phyloP scores from a whole-genome alignment of 2,329 filamentous ascomycete species.

The Pyricularia sp. region DNA sequence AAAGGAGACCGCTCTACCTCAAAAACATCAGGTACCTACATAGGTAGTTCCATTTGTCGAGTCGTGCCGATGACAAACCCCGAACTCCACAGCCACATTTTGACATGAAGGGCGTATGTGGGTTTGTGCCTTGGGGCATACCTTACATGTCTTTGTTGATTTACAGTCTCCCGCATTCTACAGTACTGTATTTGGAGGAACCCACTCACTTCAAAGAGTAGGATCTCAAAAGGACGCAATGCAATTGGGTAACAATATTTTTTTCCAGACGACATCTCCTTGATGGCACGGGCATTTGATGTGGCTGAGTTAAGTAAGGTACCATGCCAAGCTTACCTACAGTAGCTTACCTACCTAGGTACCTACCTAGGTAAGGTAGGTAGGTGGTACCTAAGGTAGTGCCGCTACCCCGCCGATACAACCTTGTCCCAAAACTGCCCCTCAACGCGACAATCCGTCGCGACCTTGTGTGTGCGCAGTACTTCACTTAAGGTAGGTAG shows the following conservation, averaged over 20 bases:
- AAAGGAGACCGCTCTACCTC: not conserved
- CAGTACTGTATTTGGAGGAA: not conserved
- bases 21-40: not conserved
- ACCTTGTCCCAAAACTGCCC: not conserved
- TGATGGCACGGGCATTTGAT: no score
- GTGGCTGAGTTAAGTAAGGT: no score
- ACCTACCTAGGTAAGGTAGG: no score
- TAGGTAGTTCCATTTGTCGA: not conserved
- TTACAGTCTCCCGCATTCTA: not conserved
- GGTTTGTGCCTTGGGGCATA: not conserved
- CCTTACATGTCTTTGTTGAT: not conserved
- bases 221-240: not conserved
- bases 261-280: no score
- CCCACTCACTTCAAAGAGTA: not conserved
- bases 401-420: not conserved
- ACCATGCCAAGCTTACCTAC: no score
- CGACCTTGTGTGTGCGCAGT: not conserved
- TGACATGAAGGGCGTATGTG: not conserved
- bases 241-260: no score
- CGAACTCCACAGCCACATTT: not conserved
- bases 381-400: not conserved
- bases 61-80: not conserved
- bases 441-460: not conserved
- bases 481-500: no score
- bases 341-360: not conserved